Evolutionary conservation across 495 filamentous ascomycete genomes (phyloP), one percentile per base, ranked within the genome.

Genomic region (Aspergillus panamensis): DNA sequence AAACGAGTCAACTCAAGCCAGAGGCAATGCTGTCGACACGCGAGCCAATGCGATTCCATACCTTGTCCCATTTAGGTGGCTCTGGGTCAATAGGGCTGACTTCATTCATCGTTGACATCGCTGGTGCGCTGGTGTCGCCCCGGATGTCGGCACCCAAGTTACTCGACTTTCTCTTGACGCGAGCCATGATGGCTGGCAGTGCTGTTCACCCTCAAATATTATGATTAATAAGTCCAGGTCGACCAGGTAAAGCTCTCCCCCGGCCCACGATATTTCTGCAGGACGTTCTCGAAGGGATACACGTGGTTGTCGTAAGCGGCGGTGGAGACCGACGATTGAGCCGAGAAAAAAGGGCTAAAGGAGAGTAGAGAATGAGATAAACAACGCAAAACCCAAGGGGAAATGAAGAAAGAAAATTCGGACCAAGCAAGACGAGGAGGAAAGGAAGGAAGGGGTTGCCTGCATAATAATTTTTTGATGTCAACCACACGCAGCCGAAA

Each of bases 51-150:
- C n/a, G 9, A 30, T 13, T 39, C 6, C 71, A 52, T 74, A 80
- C 75, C 67, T 77, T 69, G 49, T 67, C 66, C 59, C 69, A 65
- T 43, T 70, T 69, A 13, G 77, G 71, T 8, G 70, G 68, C 1
- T 69, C 61, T n/a, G 70, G 62, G 47, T 77, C 74, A 48, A 77
- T 74, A 8, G 77, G 75, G 50, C 77, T 74, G 39, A 70, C 68
- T 52, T 74, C 73, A 33, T 79, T 78, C 65, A 81, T 77, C 16
- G 80, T 82, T 35, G 80, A 78, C 62, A 82, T 74, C 35, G 79
- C 78, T 44, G 79, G 74, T 13, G 74, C 78, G 50, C 76, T 73
- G 17, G 78, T 82, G 61, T 82, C 79, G 30, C 79, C 79, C 55
- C 75, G 73, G 54, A 79, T 79, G 58, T 80, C 78, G 54, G 69